A percentile compares a stretch with the other conserved stretches of the same genome.
Conservation (phyloP, 805 yeast genomes). For the Candida xyloterini region DNA sequence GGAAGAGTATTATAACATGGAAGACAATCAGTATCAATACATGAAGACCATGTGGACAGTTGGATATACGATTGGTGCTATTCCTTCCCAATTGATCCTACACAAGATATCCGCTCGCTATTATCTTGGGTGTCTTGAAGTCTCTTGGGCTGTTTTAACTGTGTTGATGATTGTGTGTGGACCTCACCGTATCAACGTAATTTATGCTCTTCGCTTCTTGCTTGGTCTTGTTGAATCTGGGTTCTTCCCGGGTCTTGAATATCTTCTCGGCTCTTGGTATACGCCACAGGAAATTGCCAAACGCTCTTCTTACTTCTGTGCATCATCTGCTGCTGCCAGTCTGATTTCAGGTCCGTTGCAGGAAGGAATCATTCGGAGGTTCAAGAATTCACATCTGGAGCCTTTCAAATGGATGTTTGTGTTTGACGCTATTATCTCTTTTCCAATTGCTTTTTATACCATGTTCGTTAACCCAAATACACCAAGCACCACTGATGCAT, state of each 20-base stretch:
- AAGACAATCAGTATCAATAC: constrained; percentile 49
- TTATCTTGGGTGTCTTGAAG: constrained; percentile 43
- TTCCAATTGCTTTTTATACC: constrained; percentile 40
- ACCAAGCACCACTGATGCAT: constrained; percentile 40
- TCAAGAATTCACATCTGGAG: constrained; percentile 19
- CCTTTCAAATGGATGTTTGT: constrained; percentile 48
- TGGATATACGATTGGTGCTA: constrained; percentile 47
- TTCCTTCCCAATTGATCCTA: constrained; percentile 45
- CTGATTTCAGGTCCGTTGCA: constrained; percentile 39
- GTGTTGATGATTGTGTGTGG: constrained; percentile 35
- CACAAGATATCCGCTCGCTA: constrained; percentile 42
- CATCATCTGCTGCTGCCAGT: constrained; percentile 35
- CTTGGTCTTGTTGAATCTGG: constrained; percentile 47
- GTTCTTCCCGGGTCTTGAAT: constrained; percentile 48
- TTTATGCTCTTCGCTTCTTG: constrained; percentile 35
- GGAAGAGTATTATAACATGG: constrained; percentile 51
- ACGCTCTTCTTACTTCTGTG: constrained; percentile 34
- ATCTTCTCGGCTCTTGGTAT: constrained; percentile 38
- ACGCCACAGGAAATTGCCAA: constrained; percentile 34
- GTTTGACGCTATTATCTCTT: constrained; percentile 39
- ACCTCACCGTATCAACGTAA: constrained; percentile 20
- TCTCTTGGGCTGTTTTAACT: constrained; percentile 45
- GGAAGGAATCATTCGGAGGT: constrained; percentile 28
- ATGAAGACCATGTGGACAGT: constrained; percentile 45
- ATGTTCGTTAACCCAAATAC: constrained; percentile 44